These are phyloP conservation scores for Zygosaccharomyces siamensis DNA, from an alignment of 805 yeast species.

Conservation along the genomic window DNA sequence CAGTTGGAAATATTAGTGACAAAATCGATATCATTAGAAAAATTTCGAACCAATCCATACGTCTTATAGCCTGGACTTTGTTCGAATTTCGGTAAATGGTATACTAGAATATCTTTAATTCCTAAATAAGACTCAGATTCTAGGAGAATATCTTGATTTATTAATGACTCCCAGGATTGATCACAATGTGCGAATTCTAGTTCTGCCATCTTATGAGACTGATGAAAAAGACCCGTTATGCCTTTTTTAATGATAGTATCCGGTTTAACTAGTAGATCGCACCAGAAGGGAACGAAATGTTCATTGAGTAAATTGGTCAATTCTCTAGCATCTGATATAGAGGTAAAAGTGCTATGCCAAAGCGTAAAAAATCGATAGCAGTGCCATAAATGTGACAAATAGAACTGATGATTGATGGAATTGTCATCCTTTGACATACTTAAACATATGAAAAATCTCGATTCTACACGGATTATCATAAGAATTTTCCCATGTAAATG, in stretches of 20 bases:
- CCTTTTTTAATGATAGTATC: conserved; percentile 22
- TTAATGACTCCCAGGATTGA: conserved; percentile 28
- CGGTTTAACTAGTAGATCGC: conserved; percentile 26
- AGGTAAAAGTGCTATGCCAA: conserved; percentile 22
- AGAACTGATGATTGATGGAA: conserved; percentile 25
- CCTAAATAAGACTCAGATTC: conserved; percentile 30
- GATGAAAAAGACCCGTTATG: conserved; percentile 22
- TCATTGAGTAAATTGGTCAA: conserved; percentile 31
- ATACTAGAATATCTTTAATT: conserved; percentile 29
- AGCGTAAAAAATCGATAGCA: conserved; percentile 28
- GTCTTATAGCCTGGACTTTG: conserved; percentile 16
- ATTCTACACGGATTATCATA: conserved; percentile 30
- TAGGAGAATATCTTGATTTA: conserved; percentile 26
- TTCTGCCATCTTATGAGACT: conserved; percentile 26
- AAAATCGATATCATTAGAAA: conserved; percentile 22
- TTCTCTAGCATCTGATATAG: conserved; percentile 24
- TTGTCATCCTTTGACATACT: conserved; percentile 18
- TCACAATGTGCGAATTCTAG: conserved; percentile 10
- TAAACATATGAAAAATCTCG: conserved; percentile 26
- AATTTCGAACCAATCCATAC: conserved; percentile 30
- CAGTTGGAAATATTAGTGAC: conserved; percentile 31
- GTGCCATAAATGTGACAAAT: conserved; percentile 25
- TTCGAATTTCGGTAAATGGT: conserved; percentile 25
- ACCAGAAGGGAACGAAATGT: conserved; percentile 31
- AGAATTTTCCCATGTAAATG: conserved; percentile 31